Evolutionary conservation across 495 filamentous ascomycete genomes (phyloP), one percentile per base, ranked within the genome.

Genomic region (Rostrohypoxylon terebratum): DNA sequence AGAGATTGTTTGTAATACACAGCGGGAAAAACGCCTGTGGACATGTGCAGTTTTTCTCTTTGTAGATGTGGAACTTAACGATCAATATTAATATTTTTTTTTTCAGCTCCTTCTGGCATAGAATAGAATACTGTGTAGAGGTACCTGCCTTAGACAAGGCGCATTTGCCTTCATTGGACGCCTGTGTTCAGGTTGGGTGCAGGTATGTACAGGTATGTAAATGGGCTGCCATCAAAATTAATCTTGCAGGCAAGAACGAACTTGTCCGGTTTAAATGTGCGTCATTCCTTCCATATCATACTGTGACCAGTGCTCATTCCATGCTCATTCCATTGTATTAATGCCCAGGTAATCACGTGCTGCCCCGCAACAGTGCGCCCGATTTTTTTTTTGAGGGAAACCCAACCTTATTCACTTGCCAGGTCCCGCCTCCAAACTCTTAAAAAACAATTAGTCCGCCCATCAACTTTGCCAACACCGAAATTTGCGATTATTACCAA

Each of bases 301-400:
- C 28, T 28, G 28, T 28, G 28, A 28, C 28, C 28, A 42, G 59
- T 64, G 40, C 62, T 21, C 50, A 69, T 64, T 73, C 66, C 28
- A 28, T 64, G 50, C 57, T 21, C 50, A 63, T 64, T 73, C 66
- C 50, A 69, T 64, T 73, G 62, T 44, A 65, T 74, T 74, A 63
- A 70, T 74, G 71, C 71, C 71, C 66, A 74, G 71, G 36, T 28
- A 44, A 54, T 74, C 71, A 74, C 71, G 71, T 74, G 71, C 63
- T 53, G 71, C 71, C 71, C 71, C 71, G 71, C 71, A 69, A 74
- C 71, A 50, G 71, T 74, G 66, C 66, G 66, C 71, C 71, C 62
- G 66, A 74, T 59, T 67, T 69, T 74, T 73, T 74, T 63, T 70
- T 36, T 45, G 53, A 62, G 66, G 53, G 63, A 57, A 74, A 74